Conservation (phyloP, 257 asterid genomes). For the Perilla frutescens region DNA sequence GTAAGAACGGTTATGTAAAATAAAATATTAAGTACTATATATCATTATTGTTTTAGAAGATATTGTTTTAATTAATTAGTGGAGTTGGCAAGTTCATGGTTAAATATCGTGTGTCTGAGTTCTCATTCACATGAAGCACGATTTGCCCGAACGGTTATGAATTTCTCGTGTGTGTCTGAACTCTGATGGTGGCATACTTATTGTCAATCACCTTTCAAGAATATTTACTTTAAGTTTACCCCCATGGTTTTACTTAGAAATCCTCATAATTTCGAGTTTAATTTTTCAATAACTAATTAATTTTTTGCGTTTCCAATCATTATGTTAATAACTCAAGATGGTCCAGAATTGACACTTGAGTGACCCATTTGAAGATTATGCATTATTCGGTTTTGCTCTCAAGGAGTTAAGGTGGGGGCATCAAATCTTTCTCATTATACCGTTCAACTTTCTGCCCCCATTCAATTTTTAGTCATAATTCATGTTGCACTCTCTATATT, state of each 20-base stretch:
- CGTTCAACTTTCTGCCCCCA: not conserved
- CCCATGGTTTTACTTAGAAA: not conserved
- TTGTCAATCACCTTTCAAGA: not conserved
- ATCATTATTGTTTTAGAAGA: no score
- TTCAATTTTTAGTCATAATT: no score
- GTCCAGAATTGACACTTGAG: slow-evolving; percentile 20
- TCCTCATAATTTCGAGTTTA: not conserved
- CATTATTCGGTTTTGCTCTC: slow-evolving; percentile 22
- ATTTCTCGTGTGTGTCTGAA: not conserved
- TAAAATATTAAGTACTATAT: no score
- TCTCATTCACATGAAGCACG: no score
- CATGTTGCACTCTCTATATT: no score
- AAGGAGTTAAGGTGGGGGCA: slow-evolving; percentile 21
- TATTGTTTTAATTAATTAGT: no score
- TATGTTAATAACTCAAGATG: not conserved
- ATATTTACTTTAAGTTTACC: not conserved
- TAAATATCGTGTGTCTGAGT: no score
- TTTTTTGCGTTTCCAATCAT: not conserved
- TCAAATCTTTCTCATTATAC: slow-evolving; percentile 15
- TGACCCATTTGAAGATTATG: slow-evolving; percentile 20
- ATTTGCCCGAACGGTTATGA: no score
- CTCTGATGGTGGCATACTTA: not conserved
- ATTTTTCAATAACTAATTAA: not conserved
- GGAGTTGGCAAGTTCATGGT: no score
- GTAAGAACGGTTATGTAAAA: no score